phyloP scores from a whole-genome alignment of 345 rosid species.

The Carallia brachiata region DNA sequence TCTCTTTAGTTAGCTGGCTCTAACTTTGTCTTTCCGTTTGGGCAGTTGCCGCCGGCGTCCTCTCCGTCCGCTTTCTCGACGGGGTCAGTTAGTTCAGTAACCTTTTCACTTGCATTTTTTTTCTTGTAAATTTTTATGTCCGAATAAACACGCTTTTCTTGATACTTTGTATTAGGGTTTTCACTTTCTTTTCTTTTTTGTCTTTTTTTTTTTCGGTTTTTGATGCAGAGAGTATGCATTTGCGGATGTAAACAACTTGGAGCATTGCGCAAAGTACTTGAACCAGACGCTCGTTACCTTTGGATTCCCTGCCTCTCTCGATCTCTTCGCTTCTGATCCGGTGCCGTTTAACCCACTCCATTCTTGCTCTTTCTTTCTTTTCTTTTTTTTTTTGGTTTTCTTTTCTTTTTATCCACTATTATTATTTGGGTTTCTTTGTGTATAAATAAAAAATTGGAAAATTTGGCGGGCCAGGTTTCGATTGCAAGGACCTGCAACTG shows the following conservation, averaged over 20 bases:
- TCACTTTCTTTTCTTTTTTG: too few relatives aligned
- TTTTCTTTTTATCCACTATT: too few relatives aligned
- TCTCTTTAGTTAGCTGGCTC: neutral
- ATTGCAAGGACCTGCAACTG: constrained; percentile 96
- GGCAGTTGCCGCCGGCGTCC: neutral
- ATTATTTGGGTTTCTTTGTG: neutral
- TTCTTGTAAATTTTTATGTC: too few relatives aligned
- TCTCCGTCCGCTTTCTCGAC: constrained; percentile 48
- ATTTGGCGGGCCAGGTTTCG: constrained; percentile 54
- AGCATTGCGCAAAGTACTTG: constrained; percentile 83
- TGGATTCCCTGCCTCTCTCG: constrained; percentile 93
- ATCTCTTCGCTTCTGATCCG: constrained; percentile 91
- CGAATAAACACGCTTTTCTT: too few relatives aligned
- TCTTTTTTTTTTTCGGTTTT: neutral
- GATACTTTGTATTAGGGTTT: too few relatives aligned
- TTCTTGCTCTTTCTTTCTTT: neutral
- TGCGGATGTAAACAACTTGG: constrained; percentile 82
- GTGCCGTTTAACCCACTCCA: constrained; percentile 28
- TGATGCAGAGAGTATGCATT: constrained; percentile 64
- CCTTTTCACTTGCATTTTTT: too few relatives aligned
- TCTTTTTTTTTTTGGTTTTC: too few relatives aligned
- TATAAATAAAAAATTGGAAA: neutral
- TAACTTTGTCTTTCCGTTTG: too few relatives aligned
- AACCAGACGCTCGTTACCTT: constrained; percentile 92
- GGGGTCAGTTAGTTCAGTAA: constrained; percentile 52